These are phyloP conservation scores for Pestalotiopsis sp. DNA, from an alignment of 2,329 filamentous ascomycete species.

Conservation along the genomic window DNA sequence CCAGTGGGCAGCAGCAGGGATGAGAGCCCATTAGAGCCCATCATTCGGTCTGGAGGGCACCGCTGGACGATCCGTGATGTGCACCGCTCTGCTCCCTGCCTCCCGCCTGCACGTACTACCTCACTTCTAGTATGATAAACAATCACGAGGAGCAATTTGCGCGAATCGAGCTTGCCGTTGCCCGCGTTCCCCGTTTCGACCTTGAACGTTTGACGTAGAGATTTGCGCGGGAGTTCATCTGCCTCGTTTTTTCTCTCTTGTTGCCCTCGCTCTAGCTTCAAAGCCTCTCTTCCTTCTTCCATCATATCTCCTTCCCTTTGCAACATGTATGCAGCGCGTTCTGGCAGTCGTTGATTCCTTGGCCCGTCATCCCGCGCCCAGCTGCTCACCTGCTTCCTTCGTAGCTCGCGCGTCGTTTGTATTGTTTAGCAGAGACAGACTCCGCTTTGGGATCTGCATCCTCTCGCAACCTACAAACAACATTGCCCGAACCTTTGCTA, in stretches of 20 bases:
- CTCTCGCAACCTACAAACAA: not conserved
- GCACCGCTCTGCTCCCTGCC: not conserved
- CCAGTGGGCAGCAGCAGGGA: slow-evolving; percentile 2
- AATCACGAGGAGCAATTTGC: slow-evolving; percentile 28
- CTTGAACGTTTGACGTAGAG: not conserved
- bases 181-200: not conserved
- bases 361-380: not conserved
- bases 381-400: not conserved
- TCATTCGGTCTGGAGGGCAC: slow-evolving; percentile 5
- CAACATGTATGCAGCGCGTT: not conserved
- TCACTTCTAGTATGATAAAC: slow-evolving; percentile 16
- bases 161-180: slow-evolving; percentile 2
- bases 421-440: not conserved
- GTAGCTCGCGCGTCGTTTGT: not conserved
- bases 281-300: not conserved
- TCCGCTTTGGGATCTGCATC: slow-evolving; percentile 7
- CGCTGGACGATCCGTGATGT: slow-evolving; percentile 7
- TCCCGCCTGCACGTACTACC: slow-evolving; percentile 18
- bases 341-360: not conserved
- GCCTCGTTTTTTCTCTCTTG: not conserved
- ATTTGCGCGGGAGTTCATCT: not conserved
- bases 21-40: not conserved
- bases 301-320: not conserved
- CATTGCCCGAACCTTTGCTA: not conserved
- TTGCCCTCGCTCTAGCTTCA: not conserved